Conservation (phyloP, 148 eudicot species). For the Amaranthus hypochondriacus region DNA sequence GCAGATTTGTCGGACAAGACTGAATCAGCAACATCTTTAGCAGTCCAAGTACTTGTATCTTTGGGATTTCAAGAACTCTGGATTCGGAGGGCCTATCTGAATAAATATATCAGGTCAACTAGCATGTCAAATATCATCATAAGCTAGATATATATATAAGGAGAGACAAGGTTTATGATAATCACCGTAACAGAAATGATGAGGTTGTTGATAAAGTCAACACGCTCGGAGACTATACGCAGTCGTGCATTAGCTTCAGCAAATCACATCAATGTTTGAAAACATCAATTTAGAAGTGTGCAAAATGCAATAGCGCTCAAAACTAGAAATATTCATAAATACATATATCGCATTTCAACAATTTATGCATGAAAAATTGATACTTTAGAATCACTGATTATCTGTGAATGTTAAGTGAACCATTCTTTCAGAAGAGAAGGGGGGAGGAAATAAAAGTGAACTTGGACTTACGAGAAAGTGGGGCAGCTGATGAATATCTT, state of each 20-base stretch:
- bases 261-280: constrained; percentile 23
- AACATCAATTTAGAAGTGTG: constrained; percentile 16
- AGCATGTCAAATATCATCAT: not conserved
- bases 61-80: constrained; percentile 63
- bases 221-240: constrained; percentile 95
- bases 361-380: not conserved
- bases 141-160: not conserved
- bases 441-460: not conserved
- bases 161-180: constrained; percentile 16
- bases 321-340: not conserved
- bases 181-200: constrained; percentile 86
- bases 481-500: constrained; percentile 98
- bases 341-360: not conserved
- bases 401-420: not conserved
- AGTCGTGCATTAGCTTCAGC: constrained; percentile 91
- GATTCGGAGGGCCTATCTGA: constrained; percentile 99
- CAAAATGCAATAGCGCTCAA: not conserved
- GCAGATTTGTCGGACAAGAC: constrained; percentile 94
- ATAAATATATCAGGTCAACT: constrained; percentile 27
- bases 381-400: not conserved
- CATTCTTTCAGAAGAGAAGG: not conserved
- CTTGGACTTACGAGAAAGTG: constrained; percentile 83
- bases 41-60: constrained; percentile 78
- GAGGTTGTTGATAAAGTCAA: constrained; percentile 81
- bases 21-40: constrained; percentile 92